Evolutionary conservation across 805 yeast species (phyloP).

Genomic region (Suhomyces pyralidae): DNA sequence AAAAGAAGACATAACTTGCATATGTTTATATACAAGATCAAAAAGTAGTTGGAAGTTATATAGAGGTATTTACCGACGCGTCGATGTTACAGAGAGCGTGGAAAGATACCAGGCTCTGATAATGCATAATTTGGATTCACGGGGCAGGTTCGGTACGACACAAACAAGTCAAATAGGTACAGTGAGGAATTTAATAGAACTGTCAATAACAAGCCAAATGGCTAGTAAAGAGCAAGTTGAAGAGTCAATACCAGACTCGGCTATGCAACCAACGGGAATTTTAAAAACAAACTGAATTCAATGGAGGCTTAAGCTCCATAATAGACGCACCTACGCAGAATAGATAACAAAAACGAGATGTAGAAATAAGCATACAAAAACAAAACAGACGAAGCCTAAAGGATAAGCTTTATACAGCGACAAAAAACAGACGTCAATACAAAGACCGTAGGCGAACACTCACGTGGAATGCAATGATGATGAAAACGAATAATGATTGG

Average conservation of each 20-base stretch:
- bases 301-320: neutral
- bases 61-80: neutral
- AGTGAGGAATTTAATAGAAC: neutral
- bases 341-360: neutral
- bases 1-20: neutral
- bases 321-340: neutral
- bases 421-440: neutral
- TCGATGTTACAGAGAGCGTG: neutral
- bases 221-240: neutral
- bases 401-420: neutral
- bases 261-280: neutral
- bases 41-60: neutral
- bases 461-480: neutral
- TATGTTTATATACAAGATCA: neutral
- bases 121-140: neutral
- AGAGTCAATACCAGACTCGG: neutral
- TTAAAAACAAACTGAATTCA: neutral
- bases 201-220: neutral
- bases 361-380: neutral
- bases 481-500: neutral
- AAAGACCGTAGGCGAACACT: neutral
- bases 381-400: neutral
- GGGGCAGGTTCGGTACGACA: neutral
- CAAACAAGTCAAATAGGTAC: neutral
- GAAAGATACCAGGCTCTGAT: neutral